These are phyloP conservation scores for Musa beccarii DNA, from an alignment of 176 grass and related monocot genomes.

Conservation along the genomic window DNA sequence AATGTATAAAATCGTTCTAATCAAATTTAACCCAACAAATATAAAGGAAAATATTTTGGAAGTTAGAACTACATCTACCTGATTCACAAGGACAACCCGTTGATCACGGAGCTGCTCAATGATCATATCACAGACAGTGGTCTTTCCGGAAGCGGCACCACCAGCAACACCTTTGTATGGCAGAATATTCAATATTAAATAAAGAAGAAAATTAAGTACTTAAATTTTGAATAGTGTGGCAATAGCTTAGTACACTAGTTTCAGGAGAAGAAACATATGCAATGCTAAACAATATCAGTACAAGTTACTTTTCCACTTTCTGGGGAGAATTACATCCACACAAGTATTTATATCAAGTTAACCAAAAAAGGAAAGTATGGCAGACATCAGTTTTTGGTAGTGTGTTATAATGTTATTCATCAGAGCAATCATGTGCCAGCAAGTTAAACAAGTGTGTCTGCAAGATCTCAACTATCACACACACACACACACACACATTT, in stretches of 20 bases:
- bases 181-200: neutral
- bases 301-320: neutral
- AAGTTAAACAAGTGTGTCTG: too few species aligned
- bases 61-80: constrained; percentile 28
- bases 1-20: neutral
- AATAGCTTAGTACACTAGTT: neutral
- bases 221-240: neutral
- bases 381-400: too few species aligned
- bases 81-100: constrained; percentile 72
- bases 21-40: neutral
- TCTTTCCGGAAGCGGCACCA: constrained; percentile 76
- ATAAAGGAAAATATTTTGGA: neutral
- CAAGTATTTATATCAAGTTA: too few species aligned
- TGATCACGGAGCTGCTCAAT: constrained; percentile 86
- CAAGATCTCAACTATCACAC: too few species aligned
- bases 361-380: too few species aligned
- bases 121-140: constrained; percentile 89
- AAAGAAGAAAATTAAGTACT: neutral
- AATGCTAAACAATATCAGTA: neutral
- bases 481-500: too few species aligned
- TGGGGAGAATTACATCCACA: neutral
- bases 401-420: too few species aligned
- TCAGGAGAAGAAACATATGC: neutral
- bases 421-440: too few species aligned
- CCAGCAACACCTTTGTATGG: constrained; percentile 61